Evolutionary conservation across 108 stramenopile genomes (phyloP), one percentile per base, ranked within the genome.

Genomic region (Nannochloropsis gaditana): DNA sequence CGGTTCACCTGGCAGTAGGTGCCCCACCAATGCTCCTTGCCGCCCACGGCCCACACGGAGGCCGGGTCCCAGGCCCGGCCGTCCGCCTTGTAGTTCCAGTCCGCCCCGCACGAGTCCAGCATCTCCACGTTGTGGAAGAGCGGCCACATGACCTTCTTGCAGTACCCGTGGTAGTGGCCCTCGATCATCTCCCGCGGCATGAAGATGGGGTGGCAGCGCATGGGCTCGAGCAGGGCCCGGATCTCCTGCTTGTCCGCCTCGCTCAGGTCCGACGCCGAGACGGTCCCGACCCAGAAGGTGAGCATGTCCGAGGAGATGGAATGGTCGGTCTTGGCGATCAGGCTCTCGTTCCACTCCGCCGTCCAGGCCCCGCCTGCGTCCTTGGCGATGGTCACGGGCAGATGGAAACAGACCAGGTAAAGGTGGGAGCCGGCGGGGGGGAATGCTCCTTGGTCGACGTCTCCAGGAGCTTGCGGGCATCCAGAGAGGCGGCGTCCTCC

Each of bases 131-230:
- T 99, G 90, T 99, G 98, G 87, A 99, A 98, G 47, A 94, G 92
- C 5, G 97, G 97, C 97, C 99, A 98, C 21, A 99, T 86, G 31
- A 98, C 95, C 89, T 95, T 94, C 90, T 98, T 97, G 91, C 99
- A 99, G 87, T 95, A 96, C 42, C 97, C 96, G 45, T 94, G 91
- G 86, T 99, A 99, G 91, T 95, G 92, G 44, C 92, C 89, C 89
- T 94, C 84, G 43, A 85, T 80, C 42, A 88, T 84, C 2, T 91
- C 92, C 19, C 89, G 83, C 73, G 93, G 86, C 73, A 99, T 88
- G 86, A 98, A 98, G 84, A 99, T 91, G 47, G 99, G 99, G 43
- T 93, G 94, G 89, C 97, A 98, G 84, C 96, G 93, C 94, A 98
- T 96, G 44, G 89, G 84, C 47, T 91, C 85, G 42, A 97, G 87